Conservation (phyloP, 2,329 filamentous ascomycete genomes). For the Parascedosporium putredinis region DNA sequence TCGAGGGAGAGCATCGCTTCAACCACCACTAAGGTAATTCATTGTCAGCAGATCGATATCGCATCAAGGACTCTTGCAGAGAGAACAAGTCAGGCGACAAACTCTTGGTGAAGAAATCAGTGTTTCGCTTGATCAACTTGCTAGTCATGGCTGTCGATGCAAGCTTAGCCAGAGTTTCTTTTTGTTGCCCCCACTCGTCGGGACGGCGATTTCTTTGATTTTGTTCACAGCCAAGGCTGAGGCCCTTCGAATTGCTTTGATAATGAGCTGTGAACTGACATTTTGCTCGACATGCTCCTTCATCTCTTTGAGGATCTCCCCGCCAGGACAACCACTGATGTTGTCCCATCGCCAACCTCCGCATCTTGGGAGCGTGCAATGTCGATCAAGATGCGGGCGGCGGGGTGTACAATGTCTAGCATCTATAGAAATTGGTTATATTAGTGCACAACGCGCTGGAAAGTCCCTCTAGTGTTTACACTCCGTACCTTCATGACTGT, state of each 20-base stretch:
- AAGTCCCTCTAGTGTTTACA: no score
- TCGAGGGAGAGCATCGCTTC: conserved; percentile 92
- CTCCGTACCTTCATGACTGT: conserved; percentile 88
- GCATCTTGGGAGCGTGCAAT: conserved; percentile 98
- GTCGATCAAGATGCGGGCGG: conserved; percentile 92
- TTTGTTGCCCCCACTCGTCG: conserved; percentile 71
- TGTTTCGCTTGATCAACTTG: conserved; percentile 97
- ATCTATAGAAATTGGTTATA: conserved; percentile 45
- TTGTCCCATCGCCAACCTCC: conserved; percentile 96
- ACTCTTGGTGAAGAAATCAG: conserved; percentile 93
- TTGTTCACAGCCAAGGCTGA: conserved; percentile 92
- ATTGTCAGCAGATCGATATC: background rate
- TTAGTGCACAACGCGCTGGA: no score
- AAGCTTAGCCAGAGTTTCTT: conserved; percentile 80
- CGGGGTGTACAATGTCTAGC: conserved; percentile 95
- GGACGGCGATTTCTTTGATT: conserved; percentile 92
- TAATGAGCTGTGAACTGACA: conserved; percentile 92
- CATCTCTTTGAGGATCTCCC: conserved; percentile 93
- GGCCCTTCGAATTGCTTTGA: conserved; percentile 87
- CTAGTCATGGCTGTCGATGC: conserved; percentile 97
- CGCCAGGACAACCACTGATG: conserved; percentile 94
- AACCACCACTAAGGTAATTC: conserved; percentile 80
- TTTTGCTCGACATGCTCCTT: conserved; percentile 95
- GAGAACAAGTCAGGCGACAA: background rate
- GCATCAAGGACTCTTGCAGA: no score